phyloP scores from a whole-genome alignment of 2,329 filamentous ascomycete species.

The Alternaria tenuissima region DNA sequence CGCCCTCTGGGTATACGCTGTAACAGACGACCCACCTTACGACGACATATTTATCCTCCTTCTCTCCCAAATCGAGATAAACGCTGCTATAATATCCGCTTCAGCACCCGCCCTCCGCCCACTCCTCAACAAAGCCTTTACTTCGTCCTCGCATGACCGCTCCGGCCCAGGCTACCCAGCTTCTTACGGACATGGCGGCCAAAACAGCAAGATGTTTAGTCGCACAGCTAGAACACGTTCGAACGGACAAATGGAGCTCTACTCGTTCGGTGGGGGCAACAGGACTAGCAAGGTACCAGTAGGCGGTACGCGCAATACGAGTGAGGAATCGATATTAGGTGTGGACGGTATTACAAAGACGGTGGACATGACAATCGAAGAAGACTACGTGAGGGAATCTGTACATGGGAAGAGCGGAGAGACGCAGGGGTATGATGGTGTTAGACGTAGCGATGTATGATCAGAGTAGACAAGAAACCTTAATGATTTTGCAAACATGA shows the following conservation, averaged over 20 bases:
- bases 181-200: neutral
- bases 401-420: neutral
- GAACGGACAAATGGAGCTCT: constrained; percentile 17
- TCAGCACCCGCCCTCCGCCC: constrained; percentile 51
- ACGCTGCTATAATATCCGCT: constrained; percentile 52
- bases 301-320: constrained; percentile 12
- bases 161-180: constrained; percentile 1
- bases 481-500: too few species aligned
- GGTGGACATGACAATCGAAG: constrained; percentile 3
- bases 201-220: neutral
- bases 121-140: constrained; percentile 35
- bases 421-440: neutral
- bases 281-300: neutral
- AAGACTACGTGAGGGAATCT: neutral
- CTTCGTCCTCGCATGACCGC: constrained; percentile 3
- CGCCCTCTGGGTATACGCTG: constrained; percentile 28
- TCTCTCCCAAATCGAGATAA: constrained; percentile 56
- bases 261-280: constrained; percentile 8
- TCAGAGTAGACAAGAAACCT: too few species aligned
- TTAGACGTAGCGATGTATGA: neutral
- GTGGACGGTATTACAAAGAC: constrained; percentile 21
- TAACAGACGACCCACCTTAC: constrained; percentile 25
- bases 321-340: constrained; percentile 22
- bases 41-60: constrained; percentile 36
- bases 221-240: constrained; percentile 5